Base-by-base conservation (phyloP, 306 rosid species). In the Amphicarpaea edgeworthii region DNA sequence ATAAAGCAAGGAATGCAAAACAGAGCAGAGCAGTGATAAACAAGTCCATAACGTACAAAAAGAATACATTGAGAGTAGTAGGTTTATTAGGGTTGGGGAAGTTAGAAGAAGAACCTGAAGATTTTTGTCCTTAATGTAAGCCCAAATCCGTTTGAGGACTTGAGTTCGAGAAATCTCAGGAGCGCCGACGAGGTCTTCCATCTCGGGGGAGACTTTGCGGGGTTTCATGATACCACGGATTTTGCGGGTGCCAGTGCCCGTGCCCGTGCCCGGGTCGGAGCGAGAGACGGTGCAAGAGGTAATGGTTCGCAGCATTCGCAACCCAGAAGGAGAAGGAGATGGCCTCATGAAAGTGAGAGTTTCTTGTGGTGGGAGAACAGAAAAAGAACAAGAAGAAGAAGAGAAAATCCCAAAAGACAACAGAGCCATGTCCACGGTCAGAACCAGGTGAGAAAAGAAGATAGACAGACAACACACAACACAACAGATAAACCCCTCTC, bases 121-220 rank as follows among this genome's bases (percentile, higher is more conserved):
- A 82, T 96, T 90, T 80, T 96, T 81, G 20, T 80, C 87, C 90
- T 96, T 96, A 82, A 96, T 96, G 86, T 96, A 85, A 60, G 97
- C 93, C 99, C 99, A 96, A 71, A 96, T 92, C 38, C 23, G 80
- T 74, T 96, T 96, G 78, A 96, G 98, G 14, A 91, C 99, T 81
- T 92, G 93, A 34, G 99, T 88, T 43, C 99, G 93, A 41, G 99
- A 80, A 81, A 96, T 89, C 82, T 96, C 98, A 0, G 93, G 88
- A 69, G 70, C 86, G 23, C 99, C 99, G 28, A 88, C 88, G 24
- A 96, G 83, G 38, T 82, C 96, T 58, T 88, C 87, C 99, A 96
- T 90, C 89, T 96, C 99, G 2, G 93, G 98, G 21, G 98, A 84
- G 30, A 96, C 68, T 40, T 79, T 86, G 26, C 84, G 82, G 7